These are phyloP conservation scores for Trichophyton schoenleinii DNA, from an alignment of 2,329 filamentous ascomycete genomes.

Conservation along the genomic window DNA sequence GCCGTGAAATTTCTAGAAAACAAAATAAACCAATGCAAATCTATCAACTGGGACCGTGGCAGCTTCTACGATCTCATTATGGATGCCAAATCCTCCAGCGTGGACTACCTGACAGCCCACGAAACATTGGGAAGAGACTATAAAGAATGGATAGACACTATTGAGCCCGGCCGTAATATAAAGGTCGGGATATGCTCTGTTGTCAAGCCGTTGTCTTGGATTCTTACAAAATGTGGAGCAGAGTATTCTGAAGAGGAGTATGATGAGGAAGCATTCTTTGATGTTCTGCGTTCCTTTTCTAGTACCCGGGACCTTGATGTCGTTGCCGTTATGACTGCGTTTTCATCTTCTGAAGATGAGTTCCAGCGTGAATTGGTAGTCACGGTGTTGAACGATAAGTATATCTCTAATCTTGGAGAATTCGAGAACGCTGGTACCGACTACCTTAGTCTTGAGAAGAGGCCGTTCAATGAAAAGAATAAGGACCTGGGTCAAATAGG, in stretches of 20 bases:
- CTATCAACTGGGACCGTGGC: slow-evolving; percentile 33
- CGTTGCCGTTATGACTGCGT: slow-evolving; percentile 50
- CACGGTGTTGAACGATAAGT: slow-evolving; percentile 32
- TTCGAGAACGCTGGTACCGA: slow-evolving; percentile 32
- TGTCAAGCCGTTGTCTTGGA: slow-evolving; percentile 44
- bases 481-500: slow-evolving; percentile 14
- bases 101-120: slow-evolving; percentile 40
- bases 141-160: slow-evolving; percentile 45
- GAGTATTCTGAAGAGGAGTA: slow-evolving; percentile 10
- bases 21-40: slow-evolving; percentile 22
- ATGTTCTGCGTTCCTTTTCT: slow-evolving; percentile 36
- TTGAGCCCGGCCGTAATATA: slow-evolving; percentile 11
- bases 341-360: slow-evolving; percentile 26
- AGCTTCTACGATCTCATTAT: slow-evolving; percentile 42
- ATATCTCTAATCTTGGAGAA: slow-evolving; percentile 32
- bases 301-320: slow-evolving; percentile 36
- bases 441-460: slow-evolving; percentile 31
- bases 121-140: slow-evolving; percentile 52
- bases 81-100: slow-evolving; percentile 42
- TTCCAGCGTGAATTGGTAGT: slow-evolving; percentile 45
- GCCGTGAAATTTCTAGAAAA: slow-evolving; percentile 40
- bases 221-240: slow-evolving; percentile 34
- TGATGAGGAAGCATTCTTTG: slow-evolving; percentile 24
- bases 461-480: slow-evolving; percentile 16
- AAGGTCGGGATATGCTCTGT: slow-evolving; percentile 48